Conservation (phyloP, 192 early-diverging fungal genomes). For the Phycomyces nitens region DNA sequence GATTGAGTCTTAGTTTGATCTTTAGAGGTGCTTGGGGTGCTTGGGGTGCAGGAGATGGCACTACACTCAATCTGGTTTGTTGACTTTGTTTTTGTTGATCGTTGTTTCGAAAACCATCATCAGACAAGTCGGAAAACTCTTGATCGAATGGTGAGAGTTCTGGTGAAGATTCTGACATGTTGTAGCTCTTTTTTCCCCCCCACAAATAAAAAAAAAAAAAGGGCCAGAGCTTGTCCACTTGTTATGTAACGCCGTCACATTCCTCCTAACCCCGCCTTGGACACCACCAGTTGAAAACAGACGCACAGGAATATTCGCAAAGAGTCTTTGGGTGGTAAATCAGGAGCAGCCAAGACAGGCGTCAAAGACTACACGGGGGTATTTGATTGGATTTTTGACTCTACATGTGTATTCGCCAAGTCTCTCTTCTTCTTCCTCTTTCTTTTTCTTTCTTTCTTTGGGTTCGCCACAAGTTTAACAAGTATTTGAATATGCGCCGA, state of each 20-base stretch:
- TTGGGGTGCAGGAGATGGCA: neutral
- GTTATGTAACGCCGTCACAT: neutral
- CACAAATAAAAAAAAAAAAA: slow-evolving; percentile 9
- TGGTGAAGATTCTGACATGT: slow-evolving; percentile 4
- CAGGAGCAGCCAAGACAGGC: too few relatives aligned
- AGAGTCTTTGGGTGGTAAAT: too few relatives aligned
- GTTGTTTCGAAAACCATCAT: slow-evolving; percentile 12
- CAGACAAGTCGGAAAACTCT: slow-evolving; percentile 23
- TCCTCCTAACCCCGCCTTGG: too few relatives aligned
- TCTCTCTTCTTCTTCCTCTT: too few relatives aligned
- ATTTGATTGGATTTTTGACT: too few relatives aligned
- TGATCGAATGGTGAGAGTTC: slow-evolving; percentile 23
- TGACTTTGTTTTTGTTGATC: neutral
- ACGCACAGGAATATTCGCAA: too few relatives aligned
- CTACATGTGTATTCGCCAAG: too few relatives aligned
- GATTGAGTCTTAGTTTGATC: slow-evolving; percentile 28
- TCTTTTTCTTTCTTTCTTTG: too few relatives aligned
- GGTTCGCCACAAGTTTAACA: too few relatives aligned
- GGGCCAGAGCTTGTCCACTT: slow-evolving; percentile 3
- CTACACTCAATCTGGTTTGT: neutral
- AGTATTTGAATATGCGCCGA: too few relatives aligned
- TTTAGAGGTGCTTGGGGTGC: slow-evolving; percentile 17
- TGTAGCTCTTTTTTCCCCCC: slow-evolving; percentile 3
- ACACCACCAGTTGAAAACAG: too few relatives aligned
- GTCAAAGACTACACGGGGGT: too few relatives aligned